Base-by-base conservation (phyloP, 2,329 filamentous ascomycete species). In the Trichothecium sympodiale region DNA sequence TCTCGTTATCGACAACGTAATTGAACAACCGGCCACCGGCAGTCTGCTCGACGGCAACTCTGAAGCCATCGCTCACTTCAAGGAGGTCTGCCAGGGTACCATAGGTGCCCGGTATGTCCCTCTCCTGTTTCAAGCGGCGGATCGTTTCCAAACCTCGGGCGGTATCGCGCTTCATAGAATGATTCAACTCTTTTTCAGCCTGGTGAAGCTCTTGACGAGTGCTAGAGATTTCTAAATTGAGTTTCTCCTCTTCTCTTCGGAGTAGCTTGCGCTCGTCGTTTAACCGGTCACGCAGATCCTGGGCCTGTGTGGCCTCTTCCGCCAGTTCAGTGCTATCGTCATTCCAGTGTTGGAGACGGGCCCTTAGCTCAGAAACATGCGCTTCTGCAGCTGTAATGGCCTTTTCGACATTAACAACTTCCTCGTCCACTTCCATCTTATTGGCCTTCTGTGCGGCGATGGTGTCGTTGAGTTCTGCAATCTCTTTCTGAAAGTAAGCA, bases 31-130 rank as follows among this genome's bases (percentile, higher is more conserved):
- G 94, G 43, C 80, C 80, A 14, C 91, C 91, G 3, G 89, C 91
- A 35, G 88, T 91, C 47, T 94, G 86, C 59, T 98, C 91, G 8
- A 93, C 82, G 2, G 91, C 86, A 9, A 88, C 77, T 41, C 87
- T 78, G 59, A 94, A 96, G 36, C 77, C 74, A 36, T 94, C 86
- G 39, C 70, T 76, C 33, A 94, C 86, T 37, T 87, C 77, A 48
- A 96, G 77, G n/a, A 98, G 72, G 55, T 98, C 93, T 4, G 89
- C 88, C 27, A 98, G 61, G 0, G 88, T 94, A 34, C 93, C 91
- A 53, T 94, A 93, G 2, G 91, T 86, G 17, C 91, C 91, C 2
- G 82, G 74, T 5, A 96, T 75, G 40, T 86, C 76, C 43, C 81
- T 68, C 46, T 93, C 79, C 33, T 77, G 73, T 59, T 87, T 89